Evolutionary conservation across 1,139 yeast species (phyloP).

Genomic region (Suhomyces panamericanus): DNA sequence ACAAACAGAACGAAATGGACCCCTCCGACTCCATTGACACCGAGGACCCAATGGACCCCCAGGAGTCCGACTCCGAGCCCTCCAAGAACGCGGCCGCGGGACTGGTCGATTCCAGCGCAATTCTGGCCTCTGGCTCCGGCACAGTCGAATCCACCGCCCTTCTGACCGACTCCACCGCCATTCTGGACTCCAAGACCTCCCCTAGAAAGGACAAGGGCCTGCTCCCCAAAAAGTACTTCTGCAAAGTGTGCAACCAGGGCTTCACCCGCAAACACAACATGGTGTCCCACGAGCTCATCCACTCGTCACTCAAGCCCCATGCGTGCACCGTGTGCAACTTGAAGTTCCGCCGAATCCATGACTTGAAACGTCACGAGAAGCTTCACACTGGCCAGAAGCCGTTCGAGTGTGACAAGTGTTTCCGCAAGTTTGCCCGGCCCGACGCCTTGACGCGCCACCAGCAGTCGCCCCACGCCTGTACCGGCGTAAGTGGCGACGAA

Average conservation of each 20-base stretch:
- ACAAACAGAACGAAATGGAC: slow-evolving; percentile 3
- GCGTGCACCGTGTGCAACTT: slow-evolving; percentile 63
- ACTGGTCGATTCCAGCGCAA: no score
- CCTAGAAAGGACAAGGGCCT: neutral
- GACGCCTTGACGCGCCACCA: slow-evolving; percentile 73
- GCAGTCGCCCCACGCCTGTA: slow-evolving; percentile 47
- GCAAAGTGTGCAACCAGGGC: slow-evolving; percentile 60
- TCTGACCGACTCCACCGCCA: no score
- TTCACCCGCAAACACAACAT: slow-evolving; percentile 73
- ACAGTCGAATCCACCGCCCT: no score
- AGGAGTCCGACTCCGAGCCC: neutral
- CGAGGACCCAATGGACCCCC: neutral
- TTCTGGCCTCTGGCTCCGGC: no score
- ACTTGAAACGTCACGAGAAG: slow-evolving; percentile 72
- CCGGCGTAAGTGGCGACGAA: slow-evolving; percentile 15
- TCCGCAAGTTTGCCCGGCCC: slow-evolving; percentile 68
- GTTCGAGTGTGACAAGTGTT: slow-evolving; percentile 59
- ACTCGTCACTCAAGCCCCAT: slow-evolving; percentile 67
- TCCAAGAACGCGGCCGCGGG: neutral
- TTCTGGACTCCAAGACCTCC: neutral
- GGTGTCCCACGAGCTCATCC: slow-evolving; percentile 71
- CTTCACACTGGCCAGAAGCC: slow-evolving; percentile 79
- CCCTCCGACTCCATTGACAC: slow-evolving; percentile 1
- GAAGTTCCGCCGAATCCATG: slow-evolving; percentile 71
- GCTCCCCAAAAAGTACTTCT: slow-evolving; percentile 37